Conservation (phyloP, 495 filamentous ascomycete genomes). For the Trichocladium antarcticum region DNA sequence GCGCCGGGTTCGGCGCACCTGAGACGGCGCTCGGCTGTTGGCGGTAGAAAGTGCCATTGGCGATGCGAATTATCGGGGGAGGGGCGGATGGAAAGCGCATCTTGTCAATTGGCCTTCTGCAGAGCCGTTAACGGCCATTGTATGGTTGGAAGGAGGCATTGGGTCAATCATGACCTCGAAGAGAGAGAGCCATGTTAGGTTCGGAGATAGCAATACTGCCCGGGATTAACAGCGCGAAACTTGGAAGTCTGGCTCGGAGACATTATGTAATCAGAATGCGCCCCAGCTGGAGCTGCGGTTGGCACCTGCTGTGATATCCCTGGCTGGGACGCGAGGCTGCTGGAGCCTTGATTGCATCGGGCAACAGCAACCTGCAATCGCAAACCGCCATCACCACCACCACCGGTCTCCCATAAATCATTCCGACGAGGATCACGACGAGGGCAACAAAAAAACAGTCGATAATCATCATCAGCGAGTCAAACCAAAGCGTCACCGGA, state of each 20-base stretch:
- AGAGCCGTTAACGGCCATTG: background rate
- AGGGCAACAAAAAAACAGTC: background rate
- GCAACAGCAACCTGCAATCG: conserved; percentile 2
- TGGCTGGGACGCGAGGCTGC: conserved; percentile 27
- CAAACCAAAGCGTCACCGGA: background rate
- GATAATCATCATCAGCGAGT: too few species aligned
- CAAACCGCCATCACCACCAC: conserved; percentile 5
- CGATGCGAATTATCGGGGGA: conserved; percentile 57
- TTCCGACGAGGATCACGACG: background rate
- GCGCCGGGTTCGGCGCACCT: conserved; percentile 38
- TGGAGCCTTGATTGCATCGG: conserved; percentile 31
- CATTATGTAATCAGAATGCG: background rate
- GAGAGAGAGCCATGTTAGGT: too few species aligned
- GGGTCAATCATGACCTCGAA: too few species aligned
- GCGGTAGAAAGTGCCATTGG: conserved; percentile 70
- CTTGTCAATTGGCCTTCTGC: conserved; percentile 15
- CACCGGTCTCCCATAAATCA: background rate
- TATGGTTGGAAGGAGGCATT: background rate
- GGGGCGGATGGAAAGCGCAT: conserved; percentile 27
- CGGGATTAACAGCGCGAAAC: too few species aligned
- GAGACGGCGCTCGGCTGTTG: conserved; percentile 54
- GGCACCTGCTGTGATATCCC: background rate
- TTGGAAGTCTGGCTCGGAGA: too few species aligned
- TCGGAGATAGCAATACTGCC: too few species aligned
- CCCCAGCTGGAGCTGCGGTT: background rate